These are phyloP conservation scores for Sphagnum fallax DNA, from an alignment of 228 moss, liverwort and hornwort genomes.

Conservation along the genomic window DNA sequence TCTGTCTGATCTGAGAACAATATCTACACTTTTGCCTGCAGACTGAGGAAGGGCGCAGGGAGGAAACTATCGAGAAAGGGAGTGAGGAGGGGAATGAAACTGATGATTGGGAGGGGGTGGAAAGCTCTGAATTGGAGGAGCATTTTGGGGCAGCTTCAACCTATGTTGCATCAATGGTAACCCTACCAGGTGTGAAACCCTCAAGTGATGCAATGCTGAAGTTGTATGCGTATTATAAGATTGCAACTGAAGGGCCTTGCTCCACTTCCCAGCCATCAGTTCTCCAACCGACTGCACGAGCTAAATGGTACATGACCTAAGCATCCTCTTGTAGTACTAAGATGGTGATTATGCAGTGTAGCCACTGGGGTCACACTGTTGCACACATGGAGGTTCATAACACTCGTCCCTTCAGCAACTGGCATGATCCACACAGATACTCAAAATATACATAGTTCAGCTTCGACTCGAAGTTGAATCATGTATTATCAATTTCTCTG, in stretches of 20 bases:
- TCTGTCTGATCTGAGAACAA: no score
- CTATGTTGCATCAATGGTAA: conserved; percentile 78
- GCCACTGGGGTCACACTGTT: no score
- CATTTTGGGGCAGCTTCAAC: conserved; percentile 86
- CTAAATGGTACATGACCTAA: conserved; percentile 72
- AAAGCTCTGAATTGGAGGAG: conserved; percentile 93
- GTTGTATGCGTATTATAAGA: conserved; percentile 87
- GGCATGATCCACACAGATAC: no score
- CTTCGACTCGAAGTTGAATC: no score
- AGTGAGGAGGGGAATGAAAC: conserved; percentile 61
- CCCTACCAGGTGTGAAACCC: conserved; percentile 69
- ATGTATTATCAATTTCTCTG: no score
- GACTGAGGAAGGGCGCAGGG: conserved; percentile 37
- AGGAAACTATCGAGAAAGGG: conserved; percentile 18
- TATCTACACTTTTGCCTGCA: conserved; percentile 1
- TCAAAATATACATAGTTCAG: no score
- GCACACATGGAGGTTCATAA: no score
- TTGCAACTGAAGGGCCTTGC: conserved; percentile 97
- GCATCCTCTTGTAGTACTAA: no score
- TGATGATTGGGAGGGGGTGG: conserved; percentile 99
- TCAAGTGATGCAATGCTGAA: conserved; percentile 89
- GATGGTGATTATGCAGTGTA: no score
- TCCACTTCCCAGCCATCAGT: conserved; percentile 77
- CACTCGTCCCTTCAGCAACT: no score
- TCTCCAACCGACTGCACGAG: conserved; percentile 83